Evolutionary conservation across 352 stramenopile species (phyloP).

Genomic region (Pythium plurisporium): DNA sequence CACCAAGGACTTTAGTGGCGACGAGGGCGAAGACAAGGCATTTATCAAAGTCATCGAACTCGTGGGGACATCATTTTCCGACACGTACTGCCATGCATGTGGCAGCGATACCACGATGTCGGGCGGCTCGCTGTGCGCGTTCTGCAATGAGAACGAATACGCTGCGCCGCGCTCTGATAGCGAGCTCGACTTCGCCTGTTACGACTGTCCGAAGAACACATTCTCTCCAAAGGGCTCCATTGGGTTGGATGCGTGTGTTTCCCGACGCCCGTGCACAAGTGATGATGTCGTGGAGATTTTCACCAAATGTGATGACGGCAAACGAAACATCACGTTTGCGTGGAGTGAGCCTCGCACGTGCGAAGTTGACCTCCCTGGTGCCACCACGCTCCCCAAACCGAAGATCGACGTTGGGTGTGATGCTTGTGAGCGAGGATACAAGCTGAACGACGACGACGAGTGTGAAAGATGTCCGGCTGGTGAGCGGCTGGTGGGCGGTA

Average conservation of each 20-base stretch:
- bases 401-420: constrained; percentile 41
- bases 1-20: constrained; percentile 70
- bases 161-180: constrained; percentile 61
- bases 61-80: constrained; percentile 70
- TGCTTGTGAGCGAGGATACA: constrained; percentile 46
- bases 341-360: constrained; percentile 73
- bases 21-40: constrained; percentile 63
- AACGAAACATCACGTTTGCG: constrained; percentile 51
- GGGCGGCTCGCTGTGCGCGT: constrained; percentile 69
- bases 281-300: constrained; percentile 64
- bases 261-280: constrained; percentile 48
- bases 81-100: constrained; percentile 70
- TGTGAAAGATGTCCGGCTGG: constrained; percentile 31
- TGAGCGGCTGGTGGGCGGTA: not conserved
- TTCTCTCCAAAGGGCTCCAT: constrained; percentile 73
- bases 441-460: constrained; percentile 28
- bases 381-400: constrained; percentile 38
- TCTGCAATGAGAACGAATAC: constrained; percentile 79
- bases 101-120: constrained; percentile 74
- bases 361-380: constrained; percentile 34
- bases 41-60: constrained; percentile 79
- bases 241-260: constrained; percentile 57
- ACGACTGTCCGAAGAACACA: constrained; percentile 54
- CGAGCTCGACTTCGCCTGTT: constrained; percentile 74
- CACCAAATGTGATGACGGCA: constrained; percentile 47